Evolutionary conservation across 441 rosid genomes (phyloP).

Genomic region (Eruca vesicaria): DNA sequence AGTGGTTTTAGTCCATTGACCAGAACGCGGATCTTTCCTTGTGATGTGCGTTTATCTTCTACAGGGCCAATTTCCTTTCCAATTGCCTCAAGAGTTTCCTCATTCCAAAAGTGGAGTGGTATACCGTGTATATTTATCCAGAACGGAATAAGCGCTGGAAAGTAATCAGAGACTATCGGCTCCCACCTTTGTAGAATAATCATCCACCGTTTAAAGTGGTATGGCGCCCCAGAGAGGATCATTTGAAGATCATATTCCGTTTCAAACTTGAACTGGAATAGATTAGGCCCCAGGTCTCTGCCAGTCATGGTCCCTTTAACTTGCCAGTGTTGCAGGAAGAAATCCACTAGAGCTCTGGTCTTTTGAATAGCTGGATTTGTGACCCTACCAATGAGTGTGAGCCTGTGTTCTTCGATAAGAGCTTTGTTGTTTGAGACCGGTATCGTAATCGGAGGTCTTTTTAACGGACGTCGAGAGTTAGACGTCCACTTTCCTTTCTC

Average conservation of each 20-base stretch:
- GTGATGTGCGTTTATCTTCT: too few relatives aligned
- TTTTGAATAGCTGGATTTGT: background rate
- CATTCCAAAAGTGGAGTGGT: background rate
- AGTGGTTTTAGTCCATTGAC: too few relatives aligned
- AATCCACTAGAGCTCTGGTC: background rate
- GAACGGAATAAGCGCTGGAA: background rate
- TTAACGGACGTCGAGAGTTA: too few relatives aligned
- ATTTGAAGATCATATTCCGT: background rate
- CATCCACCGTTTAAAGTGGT: background rate
- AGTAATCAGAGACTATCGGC: background rate
- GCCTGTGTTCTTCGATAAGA: background rate
- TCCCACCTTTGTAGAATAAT: background rate
- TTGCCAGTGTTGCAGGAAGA: background rate
- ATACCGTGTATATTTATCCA: background rate
- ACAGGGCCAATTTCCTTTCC: too few relatives aligned
- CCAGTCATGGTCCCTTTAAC: background rate
- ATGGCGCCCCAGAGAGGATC: background rate
- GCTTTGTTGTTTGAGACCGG: background rate
- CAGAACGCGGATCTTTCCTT: too few relatives aligned
- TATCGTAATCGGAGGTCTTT: background rate
- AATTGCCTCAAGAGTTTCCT: background rate
- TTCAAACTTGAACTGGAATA: background rate
- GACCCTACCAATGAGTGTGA: background rate
- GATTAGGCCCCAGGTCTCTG: background rate
- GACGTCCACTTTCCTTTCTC: too few relatives aligned